Evolutionary conservation across 2,329 filamentous ascomycete species (phyloP).

Genomic region (Exophiala dermatitidis): DNA sequence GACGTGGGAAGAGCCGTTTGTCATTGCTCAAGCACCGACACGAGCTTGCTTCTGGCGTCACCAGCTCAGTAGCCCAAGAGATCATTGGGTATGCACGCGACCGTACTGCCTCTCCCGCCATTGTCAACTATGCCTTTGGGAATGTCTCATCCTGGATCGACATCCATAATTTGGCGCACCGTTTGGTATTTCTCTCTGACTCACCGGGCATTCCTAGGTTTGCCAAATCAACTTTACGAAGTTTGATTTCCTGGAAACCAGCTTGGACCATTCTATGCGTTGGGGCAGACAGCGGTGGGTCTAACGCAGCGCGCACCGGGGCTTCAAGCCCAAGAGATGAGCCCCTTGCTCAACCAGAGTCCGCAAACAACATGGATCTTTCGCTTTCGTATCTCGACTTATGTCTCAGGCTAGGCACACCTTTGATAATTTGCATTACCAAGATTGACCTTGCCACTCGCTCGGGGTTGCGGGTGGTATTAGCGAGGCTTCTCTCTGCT

Average conservation of each 20-base stretch:
- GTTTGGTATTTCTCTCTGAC: conserved; percentile 82
- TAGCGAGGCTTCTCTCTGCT: conserved; percentile 66
- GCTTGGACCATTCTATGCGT: conserved; percentile 90
- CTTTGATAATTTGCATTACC: conserved; percentile 75
- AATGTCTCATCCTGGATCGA: conserved; percentile 92
- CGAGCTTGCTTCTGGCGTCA: conserved; percentile 84
- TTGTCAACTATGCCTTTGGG: conserved; percentile 69
- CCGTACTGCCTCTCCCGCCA: conserved; percentile 10
- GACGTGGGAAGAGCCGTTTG: conserved; percentile 78
- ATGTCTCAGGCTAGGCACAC: conserved; percentile 71
- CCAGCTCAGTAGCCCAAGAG: conserved; percentile 90
- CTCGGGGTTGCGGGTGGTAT: conserved; percentile 58
- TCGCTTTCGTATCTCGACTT: conserved; percentile 75
- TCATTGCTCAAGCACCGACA: conserved; percentile 88
- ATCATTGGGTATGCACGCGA: conserved; percentile 67
- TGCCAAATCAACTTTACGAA: conserved; percentile 77
- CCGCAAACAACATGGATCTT: conserved; percentile 50
- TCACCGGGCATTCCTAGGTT: conserved; percentile 88
- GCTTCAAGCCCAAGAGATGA: conserved; percentile 43
- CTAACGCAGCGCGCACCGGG: conserved; percentile 34
- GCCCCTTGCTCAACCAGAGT: conserved; percentile 38
- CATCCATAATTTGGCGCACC: conserved; percentile 72
- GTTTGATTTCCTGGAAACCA: conserved; percentile 89
- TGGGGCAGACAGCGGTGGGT: conserved; percentile 62
- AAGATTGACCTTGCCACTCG: conserved; percentile 84